Conservation (phyloP, 257 asterid species). For the Linderniella brevidens region DNA sequence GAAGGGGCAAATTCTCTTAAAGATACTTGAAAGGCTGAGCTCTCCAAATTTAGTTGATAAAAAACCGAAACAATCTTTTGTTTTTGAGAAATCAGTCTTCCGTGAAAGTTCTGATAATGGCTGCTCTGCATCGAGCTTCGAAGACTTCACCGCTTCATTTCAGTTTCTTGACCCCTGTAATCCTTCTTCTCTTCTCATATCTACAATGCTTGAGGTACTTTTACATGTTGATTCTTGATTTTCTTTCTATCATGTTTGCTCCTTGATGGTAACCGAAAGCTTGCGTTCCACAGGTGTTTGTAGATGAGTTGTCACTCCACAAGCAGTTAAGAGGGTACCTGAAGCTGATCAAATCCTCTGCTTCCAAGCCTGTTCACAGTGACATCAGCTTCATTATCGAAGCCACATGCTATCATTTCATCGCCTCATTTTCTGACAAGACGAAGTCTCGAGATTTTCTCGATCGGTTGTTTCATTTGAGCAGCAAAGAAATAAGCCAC, state of each 20-base stretch:
- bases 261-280: background rate
- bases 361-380: constrained; percentile 22
- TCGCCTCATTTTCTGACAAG: constrained; percentile 40
- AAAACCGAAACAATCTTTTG: constrained; percentile 11
- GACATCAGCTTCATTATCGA: constrained; percentile 40
- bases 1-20: constrained; percentile 32
- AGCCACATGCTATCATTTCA: constrained; percentile 42
- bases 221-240: constrained; percentile 5
- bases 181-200: constrained; percentile 25
- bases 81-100: constrained; percentile 40
- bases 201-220: constrained; percentile 65
- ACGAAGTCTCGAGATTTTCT: constrained; percentile 32
- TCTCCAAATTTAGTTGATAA: constrained; percentile 15
- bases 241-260: background rate
- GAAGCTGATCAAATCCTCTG: constrained; percentile 24
- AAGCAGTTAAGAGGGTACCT: constrained; percentile 28
- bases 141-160: constrained; percentile 48
- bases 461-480: constrained; percentile 26
- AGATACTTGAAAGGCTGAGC: constrained; percentile 28
- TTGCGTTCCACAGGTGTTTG: constrained; percentile 30
- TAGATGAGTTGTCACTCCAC: constrained; percentile 63
- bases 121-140: constrained; percentile 26
- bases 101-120: constrained; percentile 20
- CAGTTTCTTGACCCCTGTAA: constrained; percentile 42
- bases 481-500: constrained; percentile 17